phyloP scores from a whole-genome alignment of 257 asterid species.

The Forsythia viridissima region DNA sequence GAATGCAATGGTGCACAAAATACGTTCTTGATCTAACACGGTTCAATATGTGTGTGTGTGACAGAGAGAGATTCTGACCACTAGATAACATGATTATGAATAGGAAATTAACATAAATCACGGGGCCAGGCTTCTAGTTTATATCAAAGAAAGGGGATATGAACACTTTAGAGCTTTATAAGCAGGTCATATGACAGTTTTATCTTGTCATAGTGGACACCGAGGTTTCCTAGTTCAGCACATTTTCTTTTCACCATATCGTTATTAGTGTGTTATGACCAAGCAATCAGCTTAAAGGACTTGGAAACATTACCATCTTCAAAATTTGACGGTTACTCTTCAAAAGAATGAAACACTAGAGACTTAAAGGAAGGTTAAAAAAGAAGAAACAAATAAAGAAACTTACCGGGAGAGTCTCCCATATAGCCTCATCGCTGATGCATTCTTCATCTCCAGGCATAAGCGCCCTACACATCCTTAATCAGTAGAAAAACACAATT shows the following conservation, averaged over 20 bases:
- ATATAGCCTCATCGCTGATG: slow-evolving; percentile 87
- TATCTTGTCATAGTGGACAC: background rate
- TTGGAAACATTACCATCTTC: slow-evolving; percentile 9
- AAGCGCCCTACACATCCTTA: slow-evolving; percentile 90
- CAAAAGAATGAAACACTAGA: background rate
- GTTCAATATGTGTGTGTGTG: background rate
- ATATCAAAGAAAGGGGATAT: background rate
- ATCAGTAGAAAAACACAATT: slow-evolving; percentile 25
- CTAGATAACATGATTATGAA: background rate
- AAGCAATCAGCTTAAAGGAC: background rate
- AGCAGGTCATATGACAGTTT: background rate
- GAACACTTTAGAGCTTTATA: background rate
- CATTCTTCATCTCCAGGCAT: slow-evolving; percentile 96
- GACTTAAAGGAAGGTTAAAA: background rate
- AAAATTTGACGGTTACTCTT: background rate
- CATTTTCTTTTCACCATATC: background rate
- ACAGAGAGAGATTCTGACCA: background rate
- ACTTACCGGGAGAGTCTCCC: slow-evolving; percentile 99
- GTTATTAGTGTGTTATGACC: background rate
- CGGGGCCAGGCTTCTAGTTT: background rate
- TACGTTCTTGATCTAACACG: background rate
- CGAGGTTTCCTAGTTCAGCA: background rate
- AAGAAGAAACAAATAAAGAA: background rate
- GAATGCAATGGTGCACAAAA: no score
- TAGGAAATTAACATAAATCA: background rate